phyloP scores from a whole-genome alignment of 2,329 filamentous ascomycete species.

The Pyrenochaeta sp. region DNA sequence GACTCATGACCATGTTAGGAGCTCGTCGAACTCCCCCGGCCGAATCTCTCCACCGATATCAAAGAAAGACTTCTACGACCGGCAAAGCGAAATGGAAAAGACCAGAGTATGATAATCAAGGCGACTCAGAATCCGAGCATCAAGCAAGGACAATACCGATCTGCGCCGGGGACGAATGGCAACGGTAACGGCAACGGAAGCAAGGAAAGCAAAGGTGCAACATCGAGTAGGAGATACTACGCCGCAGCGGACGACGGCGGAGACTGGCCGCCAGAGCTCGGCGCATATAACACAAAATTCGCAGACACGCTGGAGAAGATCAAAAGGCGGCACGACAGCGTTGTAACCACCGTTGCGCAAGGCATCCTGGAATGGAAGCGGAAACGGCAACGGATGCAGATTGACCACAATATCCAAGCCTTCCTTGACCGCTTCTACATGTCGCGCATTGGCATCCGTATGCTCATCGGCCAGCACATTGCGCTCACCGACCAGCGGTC shows the following conservation, averaged over 20 bases:
- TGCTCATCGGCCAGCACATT: conserved; percentile 99
- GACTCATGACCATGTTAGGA: conserved; percentile 67
- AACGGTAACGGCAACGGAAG: conserved; percentile 59
- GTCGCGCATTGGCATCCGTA: conserved; percentile 98
- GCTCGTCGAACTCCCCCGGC: conserved; percentile 86
- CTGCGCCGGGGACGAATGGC: conserved; percentile 59
- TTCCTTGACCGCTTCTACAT: conserved; percentile 99
- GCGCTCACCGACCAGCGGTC: conserved; percentile 93
- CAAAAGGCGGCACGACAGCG: conserved; percentile 94
- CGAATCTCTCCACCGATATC: conserved; percentile 77
- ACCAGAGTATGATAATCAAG: conserved; percentile 76
- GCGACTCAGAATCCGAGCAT: conserved; percentile 92
- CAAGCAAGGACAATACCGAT: conserved; percentile 79
- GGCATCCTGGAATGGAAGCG: conserved; percentile 98
- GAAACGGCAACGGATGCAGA: conserved; percentile 95
- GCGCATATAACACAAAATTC: conserved; percentile 93
- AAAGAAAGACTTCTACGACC: conserved; percentile 80
- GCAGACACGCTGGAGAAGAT: conserved; percentile 89
- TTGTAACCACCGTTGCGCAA: conserved; percentile 97
- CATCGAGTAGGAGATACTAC: conserved; percentile 77
- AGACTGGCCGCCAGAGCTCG: conserved; percentile 93
- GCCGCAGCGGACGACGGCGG: conserved; percentile 86
- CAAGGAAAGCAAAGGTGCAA: conserved; percentile 58
- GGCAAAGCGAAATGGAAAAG: conserved; percentile 64
- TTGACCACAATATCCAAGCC: conserved; percentile 95